Percentiles rank a stretch among this genome's conserved stretches.
Conservation (phyloP, 78 protist genomes). For the slime mould (Dictyostelium discoideum) region DNA sequence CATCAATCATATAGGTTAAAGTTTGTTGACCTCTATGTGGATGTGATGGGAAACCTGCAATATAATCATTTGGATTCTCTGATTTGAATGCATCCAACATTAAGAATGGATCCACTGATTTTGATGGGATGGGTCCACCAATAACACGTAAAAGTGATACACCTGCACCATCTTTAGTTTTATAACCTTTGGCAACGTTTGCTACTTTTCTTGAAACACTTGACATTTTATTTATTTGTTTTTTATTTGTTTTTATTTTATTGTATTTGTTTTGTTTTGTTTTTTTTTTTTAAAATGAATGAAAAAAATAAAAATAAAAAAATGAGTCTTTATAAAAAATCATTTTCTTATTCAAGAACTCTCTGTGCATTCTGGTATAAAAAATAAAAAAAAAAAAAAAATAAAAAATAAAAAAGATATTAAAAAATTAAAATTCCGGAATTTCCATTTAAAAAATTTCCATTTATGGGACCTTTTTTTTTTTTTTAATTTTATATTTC, state of each 20-base stretch:
- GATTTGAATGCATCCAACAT: conserved; percentile 66
- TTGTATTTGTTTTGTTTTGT: not conserved
- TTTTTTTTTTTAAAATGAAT: not conserved
- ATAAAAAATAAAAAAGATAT: no score
- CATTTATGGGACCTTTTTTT: no score
- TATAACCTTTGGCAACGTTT: not conserved
- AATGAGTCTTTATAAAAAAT: no score
- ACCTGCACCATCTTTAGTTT: conserved; percentile 53
- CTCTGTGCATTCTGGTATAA: no score
- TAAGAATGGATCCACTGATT: conserved; percentile 71
- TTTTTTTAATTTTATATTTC: no score
- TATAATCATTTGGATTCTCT: conserved; percentile 63
- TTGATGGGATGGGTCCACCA: not conserved
- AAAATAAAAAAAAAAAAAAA: no score
- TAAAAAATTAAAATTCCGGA: no score
- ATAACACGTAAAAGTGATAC: conserved; percentile 21
- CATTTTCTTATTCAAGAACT: no score
- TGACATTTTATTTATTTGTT: not conserved
- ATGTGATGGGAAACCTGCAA: conserved; percentile 85
- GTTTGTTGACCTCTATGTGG: conserved; percentile 94
- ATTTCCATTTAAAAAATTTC: no score
- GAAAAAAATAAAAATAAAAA: no score
- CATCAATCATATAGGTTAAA: conserved; percentile 85
- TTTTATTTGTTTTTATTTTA: not conserved
- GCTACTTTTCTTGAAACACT: conserved; percentile 8